phyloP scores from a whole-genome alignment of 2,329 filamentous ascomycete species.

The Conoideocrella luteorostrata region DNA sequence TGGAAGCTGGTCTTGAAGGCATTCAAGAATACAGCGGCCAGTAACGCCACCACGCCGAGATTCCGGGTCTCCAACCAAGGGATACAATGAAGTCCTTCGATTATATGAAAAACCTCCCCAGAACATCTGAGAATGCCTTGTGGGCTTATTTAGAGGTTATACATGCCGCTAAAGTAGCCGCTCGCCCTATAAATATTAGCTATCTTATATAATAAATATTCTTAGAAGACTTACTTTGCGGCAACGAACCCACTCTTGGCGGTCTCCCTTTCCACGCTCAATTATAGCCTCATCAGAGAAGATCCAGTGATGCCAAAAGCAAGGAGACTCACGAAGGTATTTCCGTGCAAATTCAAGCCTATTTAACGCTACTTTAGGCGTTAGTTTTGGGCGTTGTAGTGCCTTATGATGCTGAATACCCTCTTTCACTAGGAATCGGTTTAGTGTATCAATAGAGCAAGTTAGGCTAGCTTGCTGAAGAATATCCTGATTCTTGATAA shows the following conservation, averaged over 20 bases:
- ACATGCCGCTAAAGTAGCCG: slow-evolving; percentile 1
- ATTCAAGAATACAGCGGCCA: slow-evolving; percentile 5
- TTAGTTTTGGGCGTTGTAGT: slow-evolving; percentile 3
- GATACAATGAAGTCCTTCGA: background rate
- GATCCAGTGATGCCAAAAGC: slow-evolving; percentile 3
- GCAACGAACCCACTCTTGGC: slow-evolving; percentile 1
- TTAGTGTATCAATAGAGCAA: slow-evolving; percentile 6
- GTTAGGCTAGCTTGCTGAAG: slow-evolving; percentile 1
- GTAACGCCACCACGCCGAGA: slow-evolving; percentile 5
- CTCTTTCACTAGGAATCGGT: slow-evolving; percentile 7
- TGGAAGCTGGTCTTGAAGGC: slow-evolving; percentile 8
- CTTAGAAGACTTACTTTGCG: background rate
- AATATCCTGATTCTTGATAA: slow-evolving; percentile 3
- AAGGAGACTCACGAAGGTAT: background rate
- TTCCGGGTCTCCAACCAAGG: slow-evolving; percentile 6
- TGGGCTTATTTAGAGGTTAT: slow-evolving; percentile 6
- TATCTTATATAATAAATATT: background rate
- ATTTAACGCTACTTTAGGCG: background rate
- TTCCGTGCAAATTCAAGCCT: slow-evolving; percentile 3
- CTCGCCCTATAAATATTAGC: slow-evolving; percentile 6
- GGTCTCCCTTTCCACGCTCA: background rate
- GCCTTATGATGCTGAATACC: slow-evolving; percentile 6
- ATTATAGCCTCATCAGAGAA: slow-evolving; percentile 7
- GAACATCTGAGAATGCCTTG: too few relatives aligned
- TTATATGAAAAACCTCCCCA: slow-evolving; percentile 4